Conservation (phyloP, 139 green algal species). For the Chlamydomonas sphaeroides region DNA sequence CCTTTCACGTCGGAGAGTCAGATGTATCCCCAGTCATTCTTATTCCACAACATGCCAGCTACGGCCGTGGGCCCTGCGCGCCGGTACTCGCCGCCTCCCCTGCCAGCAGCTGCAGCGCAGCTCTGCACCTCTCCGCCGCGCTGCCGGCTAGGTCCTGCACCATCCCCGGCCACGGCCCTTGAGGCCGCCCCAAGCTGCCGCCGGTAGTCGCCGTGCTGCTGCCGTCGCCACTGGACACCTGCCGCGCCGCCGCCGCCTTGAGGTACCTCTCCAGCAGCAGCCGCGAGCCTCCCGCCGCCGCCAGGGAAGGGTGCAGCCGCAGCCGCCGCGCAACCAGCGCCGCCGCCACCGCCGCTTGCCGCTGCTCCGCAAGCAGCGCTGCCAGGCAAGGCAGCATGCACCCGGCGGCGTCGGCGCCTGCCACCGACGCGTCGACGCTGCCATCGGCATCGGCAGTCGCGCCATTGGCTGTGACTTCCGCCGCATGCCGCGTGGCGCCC, state of each 20-base stretch:
- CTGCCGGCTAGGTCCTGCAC: not conserved
- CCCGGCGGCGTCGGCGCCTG: not conserved
- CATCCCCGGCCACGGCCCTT: not conserved
- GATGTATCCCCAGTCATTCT: too few species aligned
- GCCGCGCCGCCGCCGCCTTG: not conserved
- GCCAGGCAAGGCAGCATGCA: not conserved
- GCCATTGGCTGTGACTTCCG: too few species aligned
- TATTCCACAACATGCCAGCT: too few species aligned
- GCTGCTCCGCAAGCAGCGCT: not conserved
- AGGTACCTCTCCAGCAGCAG: not conserved
- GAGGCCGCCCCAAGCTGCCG: too few species aligned
- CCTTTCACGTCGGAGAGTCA: too few species aligned
- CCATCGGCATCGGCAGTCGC: not conserved
- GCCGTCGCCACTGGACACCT: not conserved
- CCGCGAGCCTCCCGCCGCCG: not conserved
- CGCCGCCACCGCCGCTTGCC: not conserved
- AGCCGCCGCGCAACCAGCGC: conserved; percentile 2
- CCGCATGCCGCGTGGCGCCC: not conserved
- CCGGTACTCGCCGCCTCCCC: too few species aligned
- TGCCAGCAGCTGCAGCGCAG: not conserved
- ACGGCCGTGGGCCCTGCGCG: too few species aligned
- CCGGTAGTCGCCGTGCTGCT: too few species aligned
- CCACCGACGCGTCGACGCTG: too few species aligned
- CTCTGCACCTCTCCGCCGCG: not conserved
- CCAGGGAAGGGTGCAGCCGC: conserved; percentile 9